A percentile compares a stretch with the other conserved stretches of the same genome.
Evolutionary conservation across 2,329 filamentous ascomycete species (phyloP).

Genomic region (Arthrobotrys musiformis): DNA sequence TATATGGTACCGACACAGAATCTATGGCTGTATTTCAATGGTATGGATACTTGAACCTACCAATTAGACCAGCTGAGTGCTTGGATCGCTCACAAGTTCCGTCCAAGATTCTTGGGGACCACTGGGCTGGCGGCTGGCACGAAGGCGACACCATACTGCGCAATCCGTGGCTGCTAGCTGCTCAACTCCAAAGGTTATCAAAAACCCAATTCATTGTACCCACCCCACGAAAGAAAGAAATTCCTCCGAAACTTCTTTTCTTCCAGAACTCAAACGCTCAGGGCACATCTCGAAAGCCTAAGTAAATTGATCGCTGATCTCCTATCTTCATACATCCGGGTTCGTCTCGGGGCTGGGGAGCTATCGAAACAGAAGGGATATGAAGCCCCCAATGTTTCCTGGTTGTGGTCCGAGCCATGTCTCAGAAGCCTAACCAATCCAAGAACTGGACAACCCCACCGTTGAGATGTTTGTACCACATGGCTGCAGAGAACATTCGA

Average conservation of each 20-base stretch:
- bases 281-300: background rate
- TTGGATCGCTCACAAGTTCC: background rate
- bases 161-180: no score
- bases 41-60: background rate
- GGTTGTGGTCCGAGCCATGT: conserved; percentile 27
- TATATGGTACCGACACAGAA: background rate
- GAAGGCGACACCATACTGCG: no score
- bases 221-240: no score
- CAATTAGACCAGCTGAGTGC: background rate
- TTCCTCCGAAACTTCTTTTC: no score
- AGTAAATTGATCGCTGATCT: background rate
- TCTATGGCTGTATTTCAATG: background rate
- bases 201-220: no score
- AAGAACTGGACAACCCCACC: conserved; percentile 21
- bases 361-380: conserved; percentile 2
- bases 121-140: background rate
- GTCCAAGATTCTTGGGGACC: background rate
- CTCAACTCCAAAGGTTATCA: no score
- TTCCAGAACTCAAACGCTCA: background rate
- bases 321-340: background rate
- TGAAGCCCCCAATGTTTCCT: background rate
- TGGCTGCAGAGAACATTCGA: background rate
- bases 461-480: conserved; percentile 7
- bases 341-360: background rate
- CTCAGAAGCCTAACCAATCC: conserved; percentile 49